Evolutionary conservation across 2,329 filamentous ascomycete species (phyloP), one percentile per base, ranked within the genome.

Genomic region (Colletotrichum neosansevieriae): DNA sequence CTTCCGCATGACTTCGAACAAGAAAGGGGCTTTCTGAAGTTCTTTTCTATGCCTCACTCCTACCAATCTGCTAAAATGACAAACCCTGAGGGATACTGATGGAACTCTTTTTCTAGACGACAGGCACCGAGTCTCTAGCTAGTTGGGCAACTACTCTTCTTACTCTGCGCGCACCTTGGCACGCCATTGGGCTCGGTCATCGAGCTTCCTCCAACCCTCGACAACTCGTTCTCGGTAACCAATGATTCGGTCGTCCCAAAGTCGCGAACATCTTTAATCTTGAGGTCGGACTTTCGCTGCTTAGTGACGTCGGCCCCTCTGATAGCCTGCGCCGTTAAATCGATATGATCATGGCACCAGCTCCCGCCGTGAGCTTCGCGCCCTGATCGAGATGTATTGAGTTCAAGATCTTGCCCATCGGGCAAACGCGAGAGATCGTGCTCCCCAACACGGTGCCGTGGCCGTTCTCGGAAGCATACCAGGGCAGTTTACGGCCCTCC

Each of bases 401-500:
- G 4, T 73, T 24, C 2, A 9, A 74, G 24, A 76, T 68, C 38
- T 70, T 73, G 12, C 70, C 73, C 73, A 74, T 71, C n/a, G 73
- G 74, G 47, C 75, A 75, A 4, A 76, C 36, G 0, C 68, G 57
- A 11, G 71, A 49, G 9, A 76, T 76, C 49, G 72, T 71, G 65
- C 70, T 75, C 0, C 75, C 74, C 75, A 76, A 76, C 50, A 71
- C 70, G 4, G 75, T 76, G 2, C 75, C 73, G 38, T 76, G 75
- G 4, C 72, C 72, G 3, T 47, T 73, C 2, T 67, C 70, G 6
- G 78, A 76, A 3, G 74, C 67, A 47, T 78, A 80, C 50, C 74
- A 76, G 3, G 74, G 73, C 32, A 68, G 58, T 10, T 70, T 70
- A 10, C 72, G 67, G 60, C 71, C 69, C 32, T 71, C 58, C 11